Conservation (phyloP, 2,329 filamentous ascomycete species). For the Daldinia eschscholtzii region DNA sequence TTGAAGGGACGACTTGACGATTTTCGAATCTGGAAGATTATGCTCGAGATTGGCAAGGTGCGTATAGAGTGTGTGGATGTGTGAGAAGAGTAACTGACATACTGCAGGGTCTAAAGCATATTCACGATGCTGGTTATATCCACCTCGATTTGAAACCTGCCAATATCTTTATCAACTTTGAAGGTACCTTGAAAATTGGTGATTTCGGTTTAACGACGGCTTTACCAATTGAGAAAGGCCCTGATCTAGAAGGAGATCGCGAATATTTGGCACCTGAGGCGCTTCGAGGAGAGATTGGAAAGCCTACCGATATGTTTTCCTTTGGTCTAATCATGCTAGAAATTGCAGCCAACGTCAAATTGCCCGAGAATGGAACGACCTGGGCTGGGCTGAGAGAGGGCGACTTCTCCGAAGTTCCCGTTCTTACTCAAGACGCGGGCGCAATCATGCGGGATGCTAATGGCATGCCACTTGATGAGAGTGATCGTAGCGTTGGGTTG, state of each 20-base stretch:
- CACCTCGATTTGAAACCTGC: slow-evolving; percentile 89
- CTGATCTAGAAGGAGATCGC: slow-evolving; percentile 93
- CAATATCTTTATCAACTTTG: slow-evolving; percentile 84
- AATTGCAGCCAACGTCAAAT: slow-evolving; percentile 91
- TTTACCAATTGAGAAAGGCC: slow-evolving; percentile 80
- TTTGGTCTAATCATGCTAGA: slow-evolving; percentile 95
- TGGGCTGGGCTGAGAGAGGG: slow-evolving; percentile 93
- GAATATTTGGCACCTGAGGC: slow-evolving; percentile 97
- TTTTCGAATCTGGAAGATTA: slow-evolving; percentile 98
- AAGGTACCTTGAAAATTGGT: slow-evolving; percentile 85
- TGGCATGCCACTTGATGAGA: slow-evolving; percentile 71
- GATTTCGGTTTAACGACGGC: slow-evolving; percentile 86
- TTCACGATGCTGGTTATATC: slow-evolving; percentile 88
- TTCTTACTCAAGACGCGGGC: slow-evolving; percentile 82
- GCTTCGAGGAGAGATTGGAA: slow-evolving; percentile 86
- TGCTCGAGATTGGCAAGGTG: slow-evolving; percentile 87
- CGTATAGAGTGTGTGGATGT: slow-evolving; percentile 53
- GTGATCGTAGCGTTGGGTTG: slow-evolving; percentile 54
- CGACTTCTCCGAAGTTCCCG: slow-evolving; percentile 89
- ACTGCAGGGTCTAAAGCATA: slow-evolving; percentile 83
- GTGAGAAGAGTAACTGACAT: slow-evolving; percentile 45
- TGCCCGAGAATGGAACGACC: slow-evolving; percentile 90
- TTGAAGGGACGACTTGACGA: slow-evolving; percentile 90
- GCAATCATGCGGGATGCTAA: slow-evolving; percentile 80
- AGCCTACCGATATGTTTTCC: slow-evolving; percentile 93